Evolutionary conservation across 192 early-diverging fungal species (phyloP), one percentile per base, ranked within the genome.

Genomic region (Phycomyces blakesleeanus): DNA sequence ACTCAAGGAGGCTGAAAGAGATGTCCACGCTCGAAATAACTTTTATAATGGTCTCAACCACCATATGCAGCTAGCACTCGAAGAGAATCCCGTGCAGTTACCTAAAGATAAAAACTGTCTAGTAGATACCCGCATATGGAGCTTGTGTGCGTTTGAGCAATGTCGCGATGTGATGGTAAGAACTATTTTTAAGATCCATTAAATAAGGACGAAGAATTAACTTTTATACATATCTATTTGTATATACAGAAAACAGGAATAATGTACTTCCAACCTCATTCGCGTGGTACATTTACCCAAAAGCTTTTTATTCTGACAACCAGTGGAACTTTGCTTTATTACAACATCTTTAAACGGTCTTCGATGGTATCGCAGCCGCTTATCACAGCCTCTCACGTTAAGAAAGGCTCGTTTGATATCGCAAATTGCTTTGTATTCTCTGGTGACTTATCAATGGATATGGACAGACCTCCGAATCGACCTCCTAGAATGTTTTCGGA

Each of bases 231-330:
- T n/a, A n/a, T n/a, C n/a, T n/a, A n/a, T n/a, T n/a, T n/a, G n/a
- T n/a, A n/a, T n/a, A n/a, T n/a, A 57, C 63, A 73, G 71, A 73
- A 73, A 73, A 51, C 60, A 5, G 71, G 71, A 1, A 38, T 55
- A 1, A 16, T 73, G 38, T 73, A 73, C 25, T 57, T 63, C 22
- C 60, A 73, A 25, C 65, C 56, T 16, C 37, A 11, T 15, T 29
- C 37, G 18, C 64, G 61, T 6, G 50, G 61, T n/a, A 59, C 41
- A 7, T 73, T 67, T 62, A 51, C 55, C 15, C 64, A 73, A 41
- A 66, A 63, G 16, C 44, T 40, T 16, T 58, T 67, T 39, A 40
- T 67, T 0, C 50, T 73, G 40, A 67, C 64, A 10, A 18, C 38
- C 50, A 66, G 57, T 59, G 65, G 66, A 12, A 51, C 41, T 34